A percentile compares a stretch with the other conserved stretches of the same genome.
Conservation (phyloP, 106 monocot species). For the Amphibolis antarctica region DNA sequence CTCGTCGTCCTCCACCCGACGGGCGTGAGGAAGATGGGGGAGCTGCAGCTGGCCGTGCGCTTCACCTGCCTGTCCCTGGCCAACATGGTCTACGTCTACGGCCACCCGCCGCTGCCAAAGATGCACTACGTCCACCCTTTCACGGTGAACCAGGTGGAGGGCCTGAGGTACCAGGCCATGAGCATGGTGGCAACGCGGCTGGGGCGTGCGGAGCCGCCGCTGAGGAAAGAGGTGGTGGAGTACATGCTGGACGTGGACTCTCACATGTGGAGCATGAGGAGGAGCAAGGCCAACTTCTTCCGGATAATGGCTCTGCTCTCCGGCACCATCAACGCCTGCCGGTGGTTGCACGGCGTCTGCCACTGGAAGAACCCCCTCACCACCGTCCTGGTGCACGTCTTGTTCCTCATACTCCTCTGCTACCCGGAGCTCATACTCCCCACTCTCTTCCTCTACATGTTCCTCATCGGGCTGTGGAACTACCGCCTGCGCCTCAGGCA, state of each 20-base stretch:
- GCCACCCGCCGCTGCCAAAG: slow-evolving; percentile 41
- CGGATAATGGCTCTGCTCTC: slow-evolving; percentile 43
- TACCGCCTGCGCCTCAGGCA: slow-evolving; percentile 41
- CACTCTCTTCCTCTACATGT: slow-evolving; percentile 58
- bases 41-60: slow-evolving; percentile 54
- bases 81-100: slow-evolving; percentile 47
- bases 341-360: slow-evolving; percentile 49
- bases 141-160: slow-evolving; percentile 48
- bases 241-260: slow-evolving; percentile 59
- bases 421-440: slow-evolving; percentile 69
- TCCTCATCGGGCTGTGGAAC: slow-evolving; percentile 60
- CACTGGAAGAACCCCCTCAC: slow-evolving; percentile 63
- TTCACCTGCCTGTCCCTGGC: slow-evolving; percentile 42
- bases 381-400: slow-evolving; percentile 47
- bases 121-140: slow-evolving; percentile 61
- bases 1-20: slow-evolving; percentile 37
- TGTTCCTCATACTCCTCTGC: slow-evolving; percentile 45
- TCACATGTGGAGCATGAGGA: slow-evolving; percentile 80
- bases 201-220: slow-evolving; percentile 54
- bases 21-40: slow-evolving; percentile 71
- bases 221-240: slow-evolving; percentile 61
- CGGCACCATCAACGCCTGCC: slow-evolving; percentile 18
- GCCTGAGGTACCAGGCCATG: slow-evolving; percentile 44
- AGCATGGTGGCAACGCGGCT: slow-evolving; percentile 48
- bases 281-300: slow-evolving; percentile 77